A percentile compares a stretch with the other conserved stretches of the same genome.
Evolutionary conservation across 2,329 filamentous ascomycete genomes (phyloP).

Genomic region (Aspergillus sp.): DNA sequence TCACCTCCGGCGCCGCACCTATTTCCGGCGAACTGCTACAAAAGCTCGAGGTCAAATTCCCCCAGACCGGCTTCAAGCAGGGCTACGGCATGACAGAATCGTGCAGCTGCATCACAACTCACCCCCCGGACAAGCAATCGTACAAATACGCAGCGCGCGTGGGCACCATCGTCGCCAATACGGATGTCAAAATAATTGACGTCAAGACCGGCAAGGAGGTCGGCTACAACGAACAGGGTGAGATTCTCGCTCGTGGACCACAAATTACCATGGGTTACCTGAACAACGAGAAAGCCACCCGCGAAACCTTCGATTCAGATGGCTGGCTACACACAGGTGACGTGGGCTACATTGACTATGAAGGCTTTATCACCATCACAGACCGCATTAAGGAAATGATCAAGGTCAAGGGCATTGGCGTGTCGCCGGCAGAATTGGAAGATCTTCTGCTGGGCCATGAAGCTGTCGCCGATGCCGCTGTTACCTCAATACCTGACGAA

Average conservation of each 20-base stretch:
- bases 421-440: constrained; percentile 56
- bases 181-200: constrained; percentile 54
- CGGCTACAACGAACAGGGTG: constrained; percentile 47
- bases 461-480: constrained; percentile 52
- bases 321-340: constrained; percentile 59
- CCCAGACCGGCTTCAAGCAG: constrained; percentile 56
- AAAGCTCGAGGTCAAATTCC: constrained; percentile 51
- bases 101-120: constrained; percentile 57
- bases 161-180: constrained; percentile 50
- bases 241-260: constrained; percentile 67
- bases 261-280: constrained; percentile 63
- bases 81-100: constrained; percentile 65
- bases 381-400: constrained; percentile 64
- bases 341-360: constrained; percentile 53
- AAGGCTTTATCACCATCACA: constrained; percentile 48
- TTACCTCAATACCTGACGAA: constrained; percentile 28
- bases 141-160: constrained; percentile 44
- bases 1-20: constrained; percentile 57
- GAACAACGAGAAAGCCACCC: constrained; percentile 64
- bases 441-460: constrained; percentile 54
- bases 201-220: constrained; percentile 44
- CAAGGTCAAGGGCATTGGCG: constrained; percentile 57
- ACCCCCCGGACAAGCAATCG: constrained; percentile 49
- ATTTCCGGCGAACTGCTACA: constrained; percentile 52
- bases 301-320: constrained; percentile 59